Evolutionary conservation across 352 stramenopile genomes (phyloP).

Genomic region (Lagenidium giganteum): DNA sequence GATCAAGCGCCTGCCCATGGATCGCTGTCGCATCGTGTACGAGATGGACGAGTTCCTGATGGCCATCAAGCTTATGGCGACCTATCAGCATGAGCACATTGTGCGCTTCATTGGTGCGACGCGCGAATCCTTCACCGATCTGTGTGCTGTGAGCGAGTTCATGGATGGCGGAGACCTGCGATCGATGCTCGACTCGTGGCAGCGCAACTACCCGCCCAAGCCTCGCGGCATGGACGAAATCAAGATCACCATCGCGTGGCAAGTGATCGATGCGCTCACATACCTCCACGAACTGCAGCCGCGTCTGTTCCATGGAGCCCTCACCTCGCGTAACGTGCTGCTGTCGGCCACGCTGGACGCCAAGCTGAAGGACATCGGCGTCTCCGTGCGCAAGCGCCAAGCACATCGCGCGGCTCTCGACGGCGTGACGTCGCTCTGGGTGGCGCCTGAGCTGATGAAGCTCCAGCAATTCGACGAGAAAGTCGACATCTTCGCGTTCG

Average conservation of each 20-base stretch:
- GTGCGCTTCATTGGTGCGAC: conserved; percentile 21
- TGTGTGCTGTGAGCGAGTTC: conserved; percentile 22
- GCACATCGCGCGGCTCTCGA: conserved; percentile 34
- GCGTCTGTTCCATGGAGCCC: conserved; percentile 10
- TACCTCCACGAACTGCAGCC: conserved; percentile 27
- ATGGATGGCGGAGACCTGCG: conserved; percentile 26
- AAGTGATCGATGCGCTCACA: conserved; percentile 20
- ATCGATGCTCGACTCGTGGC: conserved; percentile 2
- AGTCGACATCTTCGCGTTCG: conserved; percentile 74
- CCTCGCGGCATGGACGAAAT: conserved; percentile 9
- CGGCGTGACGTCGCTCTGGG: conserved; percentile 78
- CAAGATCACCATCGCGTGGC: conserved; percentile 20
- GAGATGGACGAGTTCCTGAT: conserved; percentile 14
- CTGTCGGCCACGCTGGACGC: conserved; percentile 33
- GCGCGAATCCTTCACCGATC: conserved; percentile 16
- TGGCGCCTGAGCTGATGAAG: conserved; percentile 61
- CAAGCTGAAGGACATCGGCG: conserved; percentile 81
- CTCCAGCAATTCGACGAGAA: conserved; percentile 38
- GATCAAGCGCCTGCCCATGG: conserved; percentile 14
- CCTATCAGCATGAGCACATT: conserved; percentile 17
- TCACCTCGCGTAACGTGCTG: conserved; percentile 19
- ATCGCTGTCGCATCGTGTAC: conserved; percentile 1
- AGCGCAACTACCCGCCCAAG: conserved; percentile 1
- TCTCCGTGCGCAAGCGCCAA: conserved; percentile 23
- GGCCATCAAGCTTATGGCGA: conserved; percentile 19